A percentile compares a stretch with the other conserved stretches of the same genome.
Evolutionary conservation across 2,329 filamentous ascomycete species (phyloP).

Genomic region (Fusarium sp.): DNA sequence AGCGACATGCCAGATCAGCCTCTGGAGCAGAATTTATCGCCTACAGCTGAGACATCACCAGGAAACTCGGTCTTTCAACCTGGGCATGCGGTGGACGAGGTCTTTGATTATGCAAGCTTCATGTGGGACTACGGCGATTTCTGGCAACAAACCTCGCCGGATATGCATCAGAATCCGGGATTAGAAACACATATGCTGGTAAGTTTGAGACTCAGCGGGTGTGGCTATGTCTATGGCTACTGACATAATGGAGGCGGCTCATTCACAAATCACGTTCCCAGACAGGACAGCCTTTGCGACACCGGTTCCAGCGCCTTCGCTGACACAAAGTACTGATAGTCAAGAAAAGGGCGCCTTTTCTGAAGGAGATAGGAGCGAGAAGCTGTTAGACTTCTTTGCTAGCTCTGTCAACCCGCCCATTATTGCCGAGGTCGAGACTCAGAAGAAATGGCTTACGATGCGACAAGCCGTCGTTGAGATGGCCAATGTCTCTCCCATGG

Average conservation of each 20-base stretch:
- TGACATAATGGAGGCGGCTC: slow-evolving; percentile 30
- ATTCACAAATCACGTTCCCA: slow-evolving; percentile 46
- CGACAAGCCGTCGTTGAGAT: slow-evolving; percentile 64
- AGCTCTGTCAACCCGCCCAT: slow-evolving; percentile 66
- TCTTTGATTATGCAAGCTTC: slow-evolving; percentile 65
- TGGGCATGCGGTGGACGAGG: slow-evolving; percentile 57
- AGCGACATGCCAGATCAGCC: slow-evolving; percentile 15
- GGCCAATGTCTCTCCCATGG: slow-evolving; percentile 62
- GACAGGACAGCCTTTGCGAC: slow-evolving; percentile 43
- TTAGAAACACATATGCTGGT: slow-evolving; percentile 46
- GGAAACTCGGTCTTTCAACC: slow-evolving; percentile 47
- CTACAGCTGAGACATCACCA: slow-evolving; percentile 50
- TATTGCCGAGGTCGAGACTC: slow-evolving; percentile 66
- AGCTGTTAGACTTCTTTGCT: slow-evolving; percentile 64
- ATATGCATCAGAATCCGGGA: slow-evolving; percentile 43
- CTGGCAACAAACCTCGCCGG: slow-evolving; percentile 54
- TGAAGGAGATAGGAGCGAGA: slow-evolving; percentile 36
- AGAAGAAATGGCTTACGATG: slow-evolving; percentile 66
- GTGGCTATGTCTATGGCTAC: not conserved
- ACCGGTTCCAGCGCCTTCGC: slow-evolving; percentile 41
- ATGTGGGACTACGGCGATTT: slow-evolving; percentile 61
- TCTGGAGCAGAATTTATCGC: slow-evolving; percentile 47
- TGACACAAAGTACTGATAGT: slow-evolving; percentile 42
- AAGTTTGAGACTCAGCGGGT: not conserved
- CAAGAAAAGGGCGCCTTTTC: slow-evolving; percentile 21